Evolutionary conservation across 2,329 filamentous ascomycete genomes (phyloP), one percentile per base, ranked within the genome.

Genomic region (Colletotrichum spaethianum): DNA sequence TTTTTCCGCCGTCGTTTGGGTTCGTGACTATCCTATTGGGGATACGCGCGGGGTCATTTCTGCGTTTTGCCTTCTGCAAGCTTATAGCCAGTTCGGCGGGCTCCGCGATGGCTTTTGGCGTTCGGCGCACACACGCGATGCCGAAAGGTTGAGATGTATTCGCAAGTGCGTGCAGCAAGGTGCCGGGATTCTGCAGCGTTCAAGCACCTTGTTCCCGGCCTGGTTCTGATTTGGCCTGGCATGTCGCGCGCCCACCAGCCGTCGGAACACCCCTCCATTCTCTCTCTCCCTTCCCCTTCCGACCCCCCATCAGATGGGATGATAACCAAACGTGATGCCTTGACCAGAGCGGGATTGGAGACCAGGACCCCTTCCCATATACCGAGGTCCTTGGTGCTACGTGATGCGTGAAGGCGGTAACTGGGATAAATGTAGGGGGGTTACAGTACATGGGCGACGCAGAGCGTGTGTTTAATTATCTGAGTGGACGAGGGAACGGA

Each of bases 101-200:
- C 26, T 33, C 26, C 28, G 50, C 18, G 11, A 52, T 52, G 44
- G 3, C 48, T 26, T 28, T 31, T 31, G n/a, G n/a, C 23, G 4
- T 23, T 28, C 46, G n/a, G 23, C 11, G 11, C 23, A 26, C 11
- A 16, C 23, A 16, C 46, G 23, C 46, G 26, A 28, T 20, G 50
- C 50, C 26, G 33, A n/a, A 28, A 33, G 16, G 28, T 20, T 18
- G 16, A 18, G 2, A 20, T 20, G 50, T 53, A 33, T 33, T 20
- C 50, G 50, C 28, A n/a, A 11, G 38, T 31, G 38, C 14, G 23
- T 42, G 40, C 38, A 33, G 59, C 20, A 50, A 50, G 31, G 4
- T 16, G 59, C 59, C 31, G n/a, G 42, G 44, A 62, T 62, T 62
- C 44, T 62, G 59, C 59, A 62, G 44, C 28, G 7, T 61, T 7